phyloP scores from a whole-genome alignment of 2,329 filamentous ascomycete genomes.

The Penicillium olsonii region DNA sequence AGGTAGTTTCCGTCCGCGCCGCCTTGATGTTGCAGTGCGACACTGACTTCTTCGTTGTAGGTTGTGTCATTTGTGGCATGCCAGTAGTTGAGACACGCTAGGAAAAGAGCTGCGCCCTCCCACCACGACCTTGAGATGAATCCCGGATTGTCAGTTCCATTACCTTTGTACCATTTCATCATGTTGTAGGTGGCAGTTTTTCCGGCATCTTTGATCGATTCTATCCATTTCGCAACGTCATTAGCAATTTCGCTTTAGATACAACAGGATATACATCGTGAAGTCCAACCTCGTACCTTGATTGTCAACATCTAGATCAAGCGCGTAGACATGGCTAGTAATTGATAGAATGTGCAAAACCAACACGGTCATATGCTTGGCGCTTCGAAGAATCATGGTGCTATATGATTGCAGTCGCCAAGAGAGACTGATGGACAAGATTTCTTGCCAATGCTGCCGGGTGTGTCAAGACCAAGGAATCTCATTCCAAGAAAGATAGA shows the following conservation, averaged over 20 bases:
- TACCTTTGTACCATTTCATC: slow-evolving; percentile 54
- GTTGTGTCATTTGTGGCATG: slow-evolving; percentile 63
- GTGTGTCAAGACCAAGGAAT: not conserved
- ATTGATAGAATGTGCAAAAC: slow-evolving; percentile 5
- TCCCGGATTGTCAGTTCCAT: slow-evolving; percentile 51
- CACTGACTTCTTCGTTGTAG: slow-evolving; percentile 60
- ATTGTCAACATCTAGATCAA: slow-evolving; percentile 3
- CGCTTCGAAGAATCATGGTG: slow-evolving; percentile 2
- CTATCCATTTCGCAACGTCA: not conserved
- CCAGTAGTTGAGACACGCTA: slow-evolving; percentile 69
- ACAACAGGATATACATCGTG: slow-evolving; percentile 14
- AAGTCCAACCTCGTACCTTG: slow-evolving; percentile 2
- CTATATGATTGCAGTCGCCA: not conserved
- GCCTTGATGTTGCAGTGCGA: slow-evolving; percentile 30
- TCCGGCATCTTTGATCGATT: slow-evolving; percentile 45
- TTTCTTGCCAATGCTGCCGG: not conserved
- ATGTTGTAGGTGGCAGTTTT: slow-evolving; percentile 48
- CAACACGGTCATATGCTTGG: slow-evolving; percentile 1
- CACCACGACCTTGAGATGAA: slow-evolving; percentile 72
- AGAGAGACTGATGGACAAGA: not conserved
- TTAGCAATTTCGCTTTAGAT: not conserved
- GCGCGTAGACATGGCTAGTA: slow-evolving; percentile 3
- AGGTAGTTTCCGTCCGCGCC: not conserved
- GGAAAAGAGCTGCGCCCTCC: slow-evolving; percentile 70
- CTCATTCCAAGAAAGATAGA: not conserved